These are phyloP conservation scores for Cinnamomum chago DNA, from an alignment of 164 flowering plant genomes.

Conservation along the genomic window DNA sequence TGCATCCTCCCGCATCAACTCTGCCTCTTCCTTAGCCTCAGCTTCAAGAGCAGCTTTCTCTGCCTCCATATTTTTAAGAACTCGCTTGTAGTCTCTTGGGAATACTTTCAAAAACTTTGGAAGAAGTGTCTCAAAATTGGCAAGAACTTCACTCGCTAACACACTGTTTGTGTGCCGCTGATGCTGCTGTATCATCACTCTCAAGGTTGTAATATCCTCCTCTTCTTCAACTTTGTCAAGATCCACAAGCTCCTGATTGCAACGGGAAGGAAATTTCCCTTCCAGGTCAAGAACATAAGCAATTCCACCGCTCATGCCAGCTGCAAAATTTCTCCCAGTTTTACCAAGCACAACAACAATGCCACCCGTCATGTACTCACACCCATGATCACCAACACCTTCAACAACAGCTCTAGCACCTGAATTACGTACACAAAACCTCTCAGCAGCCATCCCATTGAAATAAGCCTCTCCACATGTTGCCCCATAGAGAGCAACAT, in stretches of 20 bases:
- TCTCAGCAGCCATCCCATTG: conserved; percentile 99
- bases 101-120: conserved; percentile 91
- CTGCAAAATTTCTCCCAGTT: conserved; percentile 98
- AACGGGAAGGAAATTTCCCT: conserved; percentile 57
- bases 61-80: conserved; percentile 61
- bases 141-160: conserved; percentile 77
- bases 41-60: conserved; percentile 40
- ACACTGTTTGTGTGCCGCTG: conserved; percentile 88
- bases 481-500: conserved; percentile 99
- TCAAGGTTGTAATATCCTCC: conserved; percentile 74
- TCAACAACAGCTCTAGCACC: conserved; percentile 97
- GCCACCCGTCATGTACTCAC: conserved; percentile 99
- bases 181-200: conserved; percentile 97
- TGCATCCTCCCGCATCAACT: conserved; percentile 71
- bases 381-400: conserved; percentile 99
- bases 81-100: conserved; percentile 89
- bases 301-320: conserved; percentile 99
- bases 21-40: conserved; percentile 50
- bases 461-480: conserved; percentile 94
- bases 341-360: conserved; percentile 90
- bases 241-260: conserved; percentile 93
- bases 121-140: conserved; percentile 63
- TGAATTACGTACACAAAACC: conserved; percentile 97
- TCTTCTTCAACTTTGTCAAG: conserved; percentile 95
- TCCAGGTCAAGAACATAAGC: conserved; percentile 93